Evolutionary conservation across 257 asterid species (phyloP), one percentile per base, ranked within the genome.

Genomic region (Gentiana macrophylla): DNA sequence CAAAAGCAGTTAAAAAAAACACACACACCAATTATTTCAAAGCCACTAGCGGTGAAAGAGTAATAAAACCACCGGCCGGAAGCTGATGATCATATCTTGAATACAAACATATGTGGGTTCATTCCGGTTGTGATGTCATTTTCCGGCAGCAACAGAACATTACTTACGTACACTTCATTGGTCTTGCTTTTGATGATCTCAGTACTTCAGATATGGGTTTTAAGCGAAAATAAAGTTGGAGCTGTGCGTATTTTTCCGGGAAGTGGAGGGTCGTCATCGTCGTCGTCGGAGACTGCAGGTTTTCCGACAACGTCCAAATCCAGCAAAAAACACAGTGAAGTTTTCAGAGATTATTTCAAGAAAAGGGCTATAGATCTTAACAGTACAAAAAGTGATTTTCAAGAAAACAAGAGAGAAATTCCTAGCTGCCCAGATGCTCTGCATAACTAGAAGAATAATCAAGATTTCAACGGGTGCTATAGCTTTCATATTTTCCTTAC

Each of bases 371-470:
- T 71, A 35, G 69, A 64, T 59, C 65, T 64, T 37, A 72, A 57
- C 49, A 59, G 52, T 53, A 61, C 64, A 9, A 61, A 52, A 34
- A 72, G 75, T 64, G 75, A 56, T 57, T 80, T 81, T 62, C 74
- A 71, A 58, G 88, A 78, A 48, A 70, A 59, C 62, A 81, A 81
- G 64, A 74, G 97, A 73, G 71, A 67, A 32, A 73, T 86, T 38
- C 84, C 95, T 50, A 89, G 95, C 77, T 84, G 95, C 76, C 94
- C 97, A 72, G 97, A 89, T 84, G 88, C 90, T 72, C 94, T 89
- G 49, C 97, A 89, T 70, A 89, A 89, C 79, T 69, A 82, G 74
- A 68, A 68, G 73, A 60, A 24, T 24, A 24, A 24, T 24, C 24
- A 24, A 24, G 24, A 24, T 24, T 59, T 35, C 49, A 44, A 4